Evolutionary conservation across 768 basidiomycete species (phyloP).

Genomic region (Galerina marginata): DNA sequence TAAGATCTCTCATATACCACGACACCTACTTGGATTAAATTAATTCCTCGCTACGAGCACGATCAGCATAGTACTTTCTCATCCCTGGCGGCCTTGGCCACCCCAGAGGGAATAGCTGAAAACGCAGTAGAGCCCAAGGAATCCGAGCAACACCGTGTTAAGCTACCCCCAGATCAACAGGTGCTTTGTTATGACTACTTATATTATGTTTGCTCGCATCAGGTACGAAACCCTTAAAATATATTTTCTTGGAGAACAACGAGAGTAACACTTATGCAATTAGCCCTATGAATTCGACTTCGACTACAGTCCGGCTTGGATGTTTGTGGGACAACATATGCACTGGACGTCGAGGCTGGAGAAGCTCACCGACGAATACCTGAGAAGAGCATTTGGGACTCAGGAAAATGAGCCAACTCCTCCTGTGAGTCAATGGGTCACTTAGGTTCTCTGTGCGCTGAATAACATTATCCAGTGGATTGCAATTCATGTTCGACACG

Average conservation of each 20-base stretch:
- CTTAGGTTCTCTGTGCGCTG: not conserved
- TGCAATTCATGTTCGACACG: slow-evolving; percentile 59
- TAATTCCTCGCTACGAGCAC: slow-evolving; percentile 48
- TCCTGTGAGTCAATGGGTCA: slow-evolving; percentile 39
- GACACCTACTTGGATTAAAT: slow-evolving; percentile 52
- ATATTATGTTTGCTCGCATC: slow-evolving; percentile 52
- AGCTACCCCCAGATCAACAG: slow-evolving; percentile 57
- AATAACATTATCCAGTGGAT: slow-evolving; percentile 48
- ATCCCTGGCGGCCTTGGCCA: slow-evolving; percentile 51
- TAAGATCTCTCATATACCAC: slow-evolving; percentile 60
- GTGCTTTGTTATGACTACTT: slow-evolving; percentile 58
- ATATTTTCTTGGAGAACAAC: not conserved
- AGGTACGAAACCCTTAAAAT: slow-evolving; percentile 35
- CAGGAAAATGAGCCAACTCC: slow-evolving; percentile 46
- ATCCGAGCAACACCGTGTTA: slow-evolving; percentile 44
- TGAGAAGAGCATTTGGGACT: slow-evolving; percentile 48
- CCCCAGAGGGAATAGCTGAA: slow-evolving; percentile 46
- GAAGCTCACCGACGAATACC: slow-evolving; percentile 48
- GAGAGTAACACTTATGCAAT: slow-evolving; percentile 2
- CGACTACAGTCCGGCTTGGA: slow-evolving; percentile 65
- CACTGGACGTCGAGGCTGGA: slow-evolving; percentile 51
- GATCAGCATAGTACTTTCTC: slow-evolving; percentile 53
- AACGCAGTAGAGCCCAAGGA: slow-evolving; percentile 44
- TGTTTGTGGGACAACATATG: slow-evolving; percentile 57
- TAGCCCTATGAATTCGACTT: slow-evolving; percentile 61